Evolutionary conservation across 2,329 filamentous ascomycete genomes (phyloP), one percentile per base, ranked within the genome.

Genomic region (Cercospora sesami): DNA sequence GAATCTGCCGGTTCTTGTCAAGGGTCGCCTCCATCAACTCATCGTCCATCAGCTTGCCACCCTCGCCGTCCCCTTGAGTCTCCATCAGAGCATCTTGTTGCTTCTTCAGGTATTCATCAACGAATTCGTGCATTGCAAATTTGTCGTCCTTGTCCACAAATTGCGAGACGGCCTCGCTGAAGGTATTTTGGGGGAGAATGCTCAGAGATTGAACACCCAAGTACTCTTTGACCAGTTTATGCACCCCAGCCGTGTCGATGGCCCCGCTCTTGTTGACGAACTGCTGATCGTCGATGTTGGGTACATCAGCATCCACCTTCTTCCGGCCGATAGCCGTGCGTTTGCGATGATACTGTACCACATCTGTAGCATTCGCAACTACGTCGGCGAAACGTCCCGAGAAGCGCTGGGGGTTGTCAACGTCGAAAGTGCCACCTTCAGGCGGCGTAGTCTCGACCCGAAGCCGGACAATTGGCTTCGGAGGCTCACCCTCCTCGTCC

Each of bases 101-200:
- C 16, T 75, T 78, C 14, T 76, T 75, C 30, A 85, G 74, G 70
- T 78, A 81, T 4, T 82, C 78, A 4, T 79, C 77, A 7, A 85
- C 80, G 67, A 85, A 85, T 12, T 77, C 78, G 69, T 82, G 78
- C 89, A 98, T 93, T 2, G 93, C 93, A 74, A 95, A 90, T 77
- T 94, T 96, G 81, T 99, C 95, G 72, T 97, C 93, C 73, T 98
- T 98, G 78, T 94, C 90, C 28, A 99, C 93, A 74, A 95, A 99
- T 69, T 96, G 91, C 58, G 89, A 90, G 5, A 99, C 93, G 0
- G 95, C 95, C 75, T 98, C 94, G 16, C 93, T 91, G 75, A 99
- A 97, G 0, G 91, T 91, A 31, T 94, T 95, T 75, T 97, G 92
- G 0, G 95, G 95, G 0, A 99, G 85, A 60, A 99, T 95, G 67